Percentiles rank a stretch among this genome's conserved stretches.
phyloP scores from a whole-genome alignment of 1,284 basidiomycete species.

The Polyporus tsugae region DNA sequence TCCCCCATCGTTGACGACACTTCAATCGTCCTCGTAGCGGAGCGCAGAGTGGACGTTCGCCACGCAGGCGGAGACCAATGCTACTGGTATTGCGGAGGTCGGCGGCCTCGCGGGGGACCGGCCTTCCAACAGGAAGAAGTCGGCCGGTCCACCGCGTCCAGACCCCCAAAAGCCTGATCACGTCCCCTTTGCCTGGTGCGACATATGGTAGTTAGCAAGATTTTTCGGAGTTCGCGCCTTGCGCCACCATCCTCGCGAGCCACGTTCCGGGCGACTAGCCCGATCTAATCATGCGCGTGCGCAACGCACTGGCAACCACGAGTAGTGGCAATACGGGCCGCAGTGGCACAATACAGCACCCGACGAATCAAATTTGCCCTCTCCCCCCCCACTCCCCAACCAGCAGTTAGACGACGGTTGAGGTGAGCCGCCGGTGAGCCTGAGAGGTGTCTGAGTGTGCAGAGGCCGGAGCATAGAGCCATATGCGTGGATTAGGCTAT shows the following conservation, averaged over 20 bases:
- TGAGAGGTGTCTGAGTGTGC: not conserved
- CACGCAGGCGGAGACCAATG: not conserved
- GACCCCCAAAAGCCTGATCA: not conserved
- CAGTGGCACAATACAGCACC: not conserved
- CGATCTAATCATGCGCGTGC: not conserved
- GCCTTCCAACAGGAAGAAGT: not conserved
- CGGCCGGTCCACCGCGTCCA: not conserved
- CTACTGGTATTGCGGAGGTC: not conserved
- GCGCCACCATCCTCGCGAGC: not conserved
- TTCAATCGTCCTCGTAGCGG: not conserved
- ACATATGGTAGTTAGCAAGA: not conserved
- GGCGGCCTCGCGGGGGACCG: not conserved
- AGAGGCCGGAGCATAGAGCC: constrained; percentile 1
- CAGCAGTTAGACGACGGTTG: not conserved
- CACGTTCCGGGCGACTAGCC: not conserved
- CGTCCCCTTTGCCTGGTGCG: not conserved
- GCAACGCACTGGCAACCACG: not conserved
- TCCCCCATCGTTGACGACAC: not conserved
- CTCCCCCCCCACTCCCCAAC: not conserved
- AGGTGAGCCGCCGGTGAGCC: not conserved
- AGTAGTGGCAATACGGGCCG: not conserved
- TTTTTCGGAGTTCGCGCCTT: not conserved
- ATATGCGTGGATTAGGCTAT: not conserved
- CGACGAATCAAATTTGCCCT: not conserved
- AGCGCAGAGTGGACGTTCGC: not conserved